Percentiles rank a stretch among this genome's conserved stretches.
These are phyloP conservation scores for Adenanthera pavonina DNA, from an alignment of 306 rosid species.

Conservation along the genomic window DNA sequence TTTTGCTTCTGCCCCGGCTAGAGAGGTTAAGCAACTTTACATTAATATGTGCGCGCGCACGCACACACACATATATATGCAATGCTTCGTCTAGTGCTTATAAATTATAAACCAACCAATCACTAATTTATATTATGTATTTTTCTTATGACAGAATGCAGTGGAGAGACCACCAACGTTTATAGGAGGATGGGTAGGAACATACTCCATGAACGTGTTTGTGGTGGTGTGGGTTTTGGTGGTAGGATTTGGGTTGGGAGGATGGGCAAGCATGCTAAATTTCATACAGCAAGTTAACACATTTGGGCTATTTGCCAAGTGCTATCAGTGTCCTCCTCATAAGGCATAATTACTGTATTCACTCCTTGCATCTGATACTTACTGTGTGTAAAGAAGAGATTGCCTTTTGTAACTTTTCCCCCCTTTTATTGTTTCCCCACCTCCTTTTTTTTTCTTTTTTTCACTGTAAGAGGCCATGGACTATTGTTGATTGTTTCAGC, in stretches of 20 bases:
- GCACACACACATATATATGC: background rate
- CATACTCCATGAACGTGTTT: constrained; percentile 56
- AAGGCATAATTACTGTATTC: constrained; percentile 48
- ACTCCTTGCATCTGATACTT: background rate
- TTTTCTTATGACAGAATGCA: constrained; percentile 57
- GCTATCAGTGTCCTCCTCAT: constrained; percentile 75
- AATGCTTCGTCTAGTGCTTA: background rate
- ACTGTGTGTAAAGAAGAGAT: constrained; percentile 70
- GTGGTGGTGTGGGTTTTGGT: constrained; percentile 80
- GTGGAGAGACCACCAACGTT: constrained; percentile 71
- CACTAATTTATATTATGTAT: background rate
- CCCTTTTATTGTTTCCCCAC: background rate
- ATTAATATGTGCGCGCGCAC: no score
- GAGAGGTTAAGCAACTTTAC: constrained; percentile 52
- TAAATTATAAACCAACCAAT: background rate
- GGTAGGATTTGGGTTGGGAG: constrained; percentile 83
- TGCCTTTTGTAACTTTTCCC: constrained; percentile 44
- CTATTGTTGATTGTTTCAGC: constrained; percentile 38
- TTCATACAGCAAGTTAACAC: constrained; percentile 60
- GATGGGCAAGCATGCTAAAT: constrained; percentile 82
- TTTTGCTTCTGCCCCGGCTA: constrained; percentile 63
- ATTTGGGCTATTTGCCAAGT: constrained; percentile 71
- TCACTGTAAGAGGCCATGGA: constrained; percentile 48
- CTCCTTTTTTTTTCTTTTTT: background rate
- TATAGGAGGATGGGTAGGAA: constrained; percentile 71